Base-by-base conservation (phyloP, 208 protist genomes). In the Trypanosoma platydactyli region DNA sequence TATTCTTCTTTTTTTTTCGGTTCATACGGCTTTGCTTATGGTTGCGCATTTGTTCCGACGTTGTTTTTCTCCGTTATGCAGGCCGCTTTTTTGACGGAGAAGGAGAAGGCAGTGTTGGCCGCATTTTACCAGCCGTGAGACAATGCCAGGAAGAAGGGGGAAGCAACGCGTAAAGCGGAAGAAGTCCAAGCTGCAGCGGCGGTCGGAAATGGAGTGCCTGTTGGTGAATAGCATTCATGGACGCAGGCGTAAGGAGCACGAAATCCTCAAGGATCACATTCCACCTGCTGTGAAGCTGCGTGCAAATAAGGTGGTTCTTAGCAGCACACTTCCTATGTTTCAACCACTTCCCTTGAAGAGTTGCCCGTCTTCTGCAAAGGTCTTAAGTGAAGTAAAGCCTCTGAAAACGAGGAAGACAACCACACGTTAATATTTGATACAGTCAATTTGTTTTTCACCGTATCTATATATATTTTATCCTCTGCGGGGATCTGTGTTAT, bases 221-320 rank as follows among this genome's bases (percentile, higher is more conserved):
- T 77, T 96, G 49, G 86, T 94, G 63, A 86, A 96, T 60, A 96
- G 91, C 72, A 91, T 96, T 65, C 88, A 96, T 64, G 86, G 84
- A 1, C 75, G 91, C 1, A 84, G 83, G 52, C 75, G 88, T 1
- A 94, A 91, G 35, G 91, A 96, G 63, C 76, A 76, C 41, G 77
- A 76, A 24, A 94, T 96, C 42, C 67, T 96, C 9, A 91, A 91
- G 64, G 54, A 80, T 20, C 71, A 92, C 7, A 83, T 96, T 27
- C 88, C 91, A 44, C 91, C 91, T 0, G 75, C 73, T 46, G 55
- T 93, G 12, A 71, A 63, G 27, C 76, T 76, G 3, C 86, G 89
- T 57, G 69, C 73, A 40, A 89, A 87, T 29, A 92, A 86, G 70
- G 58, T 94, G 0, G 60, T 48, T 0, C 35, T 96, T 18, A 79